These are phyloP conservation scores for Komagataella ulmi DNA, from an alignment of 805 yeast species.

Conservation along the genomic window DNA sequence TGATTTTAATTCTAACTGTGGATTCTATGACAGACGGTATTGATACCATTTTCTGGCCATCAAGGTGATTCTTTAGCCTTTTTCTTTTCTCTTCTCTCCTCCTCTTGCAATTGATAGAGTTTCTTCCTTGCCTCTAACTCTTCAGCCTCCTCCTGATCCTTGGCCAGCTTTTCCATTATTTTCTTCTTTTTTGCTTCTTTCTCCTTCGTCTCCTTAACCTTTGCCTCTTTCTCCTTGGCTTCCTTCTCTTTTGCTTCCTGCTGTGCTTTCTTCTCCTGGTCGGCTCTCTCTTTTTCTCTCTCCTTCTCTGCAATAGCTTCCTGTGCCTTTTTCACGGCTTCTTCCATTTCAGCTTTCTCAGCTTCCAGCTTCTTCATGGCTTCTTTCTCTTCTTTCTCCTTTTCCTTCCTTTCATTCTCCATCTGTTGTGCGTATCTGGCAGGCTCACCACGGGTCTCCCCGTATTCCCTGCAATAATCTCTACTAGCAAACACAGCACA, in stretches of 20 bases:
- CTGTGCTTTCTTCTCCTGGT: not conserved
- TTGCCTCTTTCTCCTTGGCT: not conserved
- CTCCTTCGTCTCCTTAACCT: not conserved
- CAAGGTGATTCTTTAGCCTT: too few species aligned
- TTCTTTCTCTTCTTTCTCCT: not conserved
- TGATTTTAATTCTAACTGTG: too few species aligned
- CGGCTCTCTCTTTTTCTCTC: not conserved
- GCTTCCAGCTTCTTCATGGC: not conserved
- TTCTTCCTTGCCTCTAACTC: not conserved
- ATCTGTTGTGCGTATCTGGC: not conserved
- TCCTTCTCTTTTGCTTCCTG: not conserved
- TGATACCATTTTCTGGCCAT: too few species aligned
- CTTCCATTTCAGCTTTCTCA: not conserved
- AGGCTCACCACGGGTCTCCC: slow-evolving; percentile 6
- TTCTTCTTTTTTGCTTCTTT: not conserved
- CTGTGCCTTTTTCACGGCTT: not conserved
- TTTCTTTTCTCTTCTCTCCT: not conserved
- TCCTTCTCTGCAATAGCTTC: not conserved
- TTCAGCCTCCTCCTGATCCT: not conserved
- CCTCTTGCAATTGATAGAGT: not conserved
- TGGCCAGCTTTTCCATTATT: too few species aligned
- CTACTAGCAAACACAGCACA: slow-evolving; percentile 18
- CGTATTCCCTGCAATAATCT: slow-evolving; percentile 17
- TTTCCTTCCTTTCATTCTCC: not conserved
- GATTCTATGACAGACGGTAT: too few species aligned